phyloP scores from a whole-genome alignment of 148 eudicot species.

The Salicornia ramosissima region DNA sequence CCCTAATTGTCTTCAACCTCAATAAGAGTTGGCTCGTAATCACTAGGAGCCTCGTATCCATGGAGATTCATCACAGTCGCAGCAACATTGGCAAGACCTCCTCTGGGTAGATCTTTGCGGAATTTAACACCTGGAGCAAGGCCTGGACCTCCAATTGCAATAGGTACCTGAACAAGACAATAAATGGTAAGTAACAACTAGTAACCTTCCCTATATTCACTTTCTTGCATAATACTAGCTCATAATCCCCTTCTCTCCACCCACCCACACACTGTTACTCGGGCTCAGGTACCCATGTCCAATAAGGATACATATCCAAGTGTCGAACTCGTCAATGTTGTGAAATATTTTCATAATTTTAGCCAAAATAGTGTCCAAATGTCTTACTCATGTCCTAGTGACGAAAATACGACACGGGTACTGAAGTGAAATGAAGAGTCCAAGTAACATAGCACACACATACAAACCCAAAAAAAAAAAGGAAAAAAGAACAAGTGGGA shows the following conservation, averaged over 20 bases:
- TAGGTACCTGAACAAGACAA: conserved; percentile 54
- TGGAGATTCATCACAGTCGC: conserved; percentile 91
- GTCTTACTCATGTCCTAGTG: too few relatives aligned
- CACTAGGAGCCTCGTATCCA: conserved; percentile 74
- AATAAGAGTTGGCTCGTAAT: conserved; percentile 78
- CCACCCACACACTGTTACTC: neutral
- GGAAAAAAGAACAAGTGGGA: too few relatives aligned
- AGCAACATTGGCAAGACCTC: conserved; percentile 90
- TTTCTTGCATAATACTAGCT: neutral
- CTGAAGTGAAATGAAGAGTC: too few relatives aligned
- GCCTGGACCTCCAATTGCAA: conserved; percentile 96
- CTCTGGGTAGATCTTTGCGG: conserved; percentile 70
- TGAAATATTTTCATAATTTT: too few relatives aligned
- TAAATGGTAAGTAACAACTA: neutral
- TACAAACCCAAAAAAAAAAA: neutral
- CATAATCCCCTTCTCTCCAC: neutral
- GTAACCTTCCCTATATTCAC: neutral
- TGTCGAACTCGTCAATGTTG: too few relatives aligned
- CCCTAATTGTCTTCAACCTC: conserved; percentile 55
- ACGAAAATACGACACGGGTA: too few relatives aligned
- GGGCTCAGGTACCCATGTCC: neutral
- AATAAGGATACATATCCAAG: neutral
- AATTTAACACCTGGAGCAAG: conserved; percentile 69
- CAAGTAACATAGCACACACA: too few relatives aligned
- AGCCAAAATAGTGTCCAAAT: too few relatives aligned